Evolutionary conservation across 176 grass and related monocot genomes (phyloP).

Genomic region (Sorghum bicolor): Sorghum_bicolor_NCBIv3 NC_012870.2:55604501-55605000

Average conservation of each 20-base stretch:
- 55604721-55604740: background rate
- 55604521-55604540: conserved; percentile 60
- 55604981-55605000: background rate
- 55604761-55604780: background rate
- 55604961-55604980: background rate
- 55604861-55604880: background rate
- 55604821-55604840: background rate
- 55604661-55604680: conserved; percentile 22
- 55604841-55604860: background rate
- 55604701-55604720: background rate
- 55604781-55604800: background rate
- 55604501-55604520: conserved; percentile 9
- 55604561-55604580: conserved; percentile 83
- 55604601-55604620: conserved; percentile 79
- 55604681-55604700: conserved; percentile 5
- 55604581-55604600: conserved; percentile 99
- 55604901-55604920: background rate
- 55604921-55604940: background rate
- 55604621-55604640: background rate
- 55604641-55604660: conserved; percentile 2
- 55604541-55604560: conserved; percentile 97
- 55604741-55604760: background rate
- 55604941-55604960: background rate
- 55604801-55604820: conserved; percentile 1
- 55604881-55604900: background rate